Base-by-base conservation (phyloP, 345 rosid genomes). In the Ceriops tagal region DNA sequence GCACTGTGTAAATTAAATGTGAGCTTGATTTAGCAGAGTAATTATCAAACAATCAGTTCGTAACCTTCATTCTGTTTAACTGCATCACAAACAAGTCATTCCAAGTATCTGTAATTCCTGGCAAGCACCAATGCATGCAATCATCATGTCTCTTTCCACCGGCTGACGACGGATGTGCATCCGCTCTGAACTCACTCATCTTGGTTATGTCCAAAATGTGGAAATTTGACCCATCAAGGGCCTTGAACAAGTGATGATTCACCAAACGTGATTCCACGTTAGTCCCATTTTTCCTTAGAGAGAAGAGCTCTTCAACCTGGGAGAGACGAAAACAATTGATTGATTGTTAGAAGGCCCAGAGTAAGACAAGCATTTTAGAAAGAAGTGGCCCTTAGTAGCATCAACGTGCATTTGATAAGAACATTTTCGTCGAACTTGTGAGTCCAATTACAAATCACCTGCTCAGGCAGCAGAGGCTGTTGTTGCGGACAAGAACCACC, bases 61-160 rank as follows among this genome's bases (percentile, higher is more conserved):
- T 67, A 55, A 18, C 24, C 77, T 78, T 78, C 27, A 76, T 65
- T 34, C 43, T 60, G 60, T 68, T 73, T 18, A 87, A 46, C 56
- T 79, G 73, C 28, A 82, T 76, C 3, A 78, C 68, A 28, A 93
- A 78, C 59, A 93, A 70, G 74, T 93, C 97, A 21, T 86, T 92
- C 96, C 99, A 93, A 49, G 87, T 86, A 62, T 93, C 96, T 0
- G 96, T 83, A 20, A 89, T 71, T 35, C 99, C 96, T 0, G 99
- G 99, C 62, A 93, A 84, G 85, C 99, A 93, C 96, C 97, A 93
- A 72, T 92, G 97, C 99, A 93, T 92, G 77, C 97, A 92, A 66
- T 93, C 97, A 16, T 88, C 84, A 0, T 89, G 96, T 66, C 84
- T 89, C 89, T 95, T 95, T 55, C 96, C 96, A 58, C 99, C 97